Percentiles rank a stretch among this genome's conserved stretches.
phyloP scores from a whole-genome alignment of 2,329 filamentous ascomycete species.

The Alternaria triticina region DNA sequence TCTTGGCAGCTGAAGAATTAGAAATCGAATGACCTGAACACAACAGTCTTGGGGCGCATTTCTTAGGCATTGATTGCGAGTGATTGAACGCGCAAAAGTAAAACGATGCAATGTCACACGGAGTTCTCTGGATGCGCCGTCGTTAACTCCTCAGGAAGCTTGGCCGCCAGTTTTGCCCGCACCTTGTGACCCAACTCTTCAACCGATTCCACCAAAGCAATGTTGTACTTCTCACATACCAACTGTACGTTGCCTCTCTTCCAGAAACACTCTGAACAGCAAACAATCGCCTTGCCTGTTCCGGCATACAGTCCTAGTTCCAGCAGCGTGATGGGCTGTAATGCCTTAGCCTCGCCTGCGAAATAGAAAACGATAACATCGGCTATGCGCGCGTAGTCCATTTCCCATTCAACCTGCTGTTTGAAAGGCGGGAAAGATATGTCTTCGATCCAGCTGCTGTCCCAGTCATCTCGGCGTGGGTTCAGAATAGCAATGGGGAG shows the following conservation, averaged over 20 bases:
- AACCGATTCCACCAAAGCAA: conserved; percentile 54
- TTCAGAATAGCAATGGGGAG: conserved; percentile 63
- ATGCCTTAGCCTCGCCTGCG: conserved; percentile 50
- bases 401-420: conserved; percentile 68
- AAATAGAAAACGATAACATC: conserved; percentile 66
- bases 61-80: not conserved
- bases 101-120: not conserved
- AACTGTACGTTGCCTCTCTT: conserved; percentile 69
- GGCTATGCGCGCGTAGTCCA: conserved; percentile 62
- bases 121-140: not conserved
- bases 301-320: conserved; percentile 64
- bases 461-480: conserved; percentile 65
- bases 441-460: conserved; percentile 63
- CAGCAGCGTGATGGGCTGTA: conserved; percentile 63
- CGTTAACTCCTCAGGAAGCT: not conserved
- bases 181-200: conserved; percentile 50
- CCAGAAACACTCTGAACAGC: conserved; percentile 60
- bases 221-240: conserved; percentile 55
- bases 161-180: conserved; percentile 20
- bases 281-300: conserved; percentile 57
- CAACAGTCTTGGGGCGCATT: not conserved
- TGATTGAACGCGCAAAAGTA: not conserved
- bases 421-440: conserved; percentile 56
- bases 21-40: not conserved
- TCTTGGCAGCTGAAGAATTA: conserved; percentile 9